Evolutionary conservation across 768 basidiomycete species (phyloP), one percentile per base, ranked within the genome.

Genomic region (Tylopilus sp.): DNA sequence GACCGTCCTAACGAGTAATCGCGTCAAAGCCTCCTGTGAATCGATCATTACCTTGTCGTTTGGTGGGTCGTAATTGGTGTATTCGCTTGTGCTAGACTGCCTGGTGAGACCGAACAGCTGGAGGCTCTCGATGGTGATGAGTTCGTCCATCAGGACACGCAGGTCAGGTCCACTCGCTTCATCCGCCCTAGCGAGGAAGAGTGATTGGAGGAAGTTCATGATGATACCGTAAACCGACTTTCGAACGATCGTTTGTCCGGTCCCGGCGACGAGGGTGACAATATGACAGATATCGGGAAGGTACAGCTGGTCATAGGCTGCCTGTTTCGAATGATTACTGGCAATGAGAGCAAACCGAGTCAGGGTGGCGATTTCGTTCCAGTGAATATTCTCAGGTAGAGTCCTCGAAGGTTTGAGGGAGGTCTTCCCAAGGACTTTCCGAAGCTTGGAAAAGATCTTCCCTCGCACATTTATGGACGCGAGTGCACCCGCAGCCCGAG

Each of bases 271-370:
- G n/a, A 95, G 73, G 6, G 86, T 84, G 55, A 91, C 81, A 35
- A 91, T 73, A 66, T 97, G 91, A 40, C 85, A 74, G 28, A 89
- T 74, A 65, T 97, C 94, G 0, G 94, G 88, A 4, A 93, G 78
- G 62, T 84, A 93, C 23, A 94, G 73, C 58, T 91, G 88, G 46
- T 80, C 82, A 54, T 85, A 82, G 12, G 77, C 75, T 3, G 80
- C 72, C 28, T 84, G 79, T 42, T 79, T 79, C 0, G 82, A 77
- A 42, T 85, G 81, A 55, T 88, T 84, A 45, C 85, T 80, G 18
- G 89, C 81, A 10, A 85, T 77, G 11, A 90, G 77, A 38, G 80
- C 75, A n/a, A 95, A 77, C 5, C 91, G 85, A 35, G 87, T 75
- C 33, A 95, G 73, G 1, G 86, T 85, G 0, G 89, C 85, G 3